Evolutionary conservation across 176 grass and related monocot species (phyloP).

Genomic region (Phoenix roebelenii): DNA sequence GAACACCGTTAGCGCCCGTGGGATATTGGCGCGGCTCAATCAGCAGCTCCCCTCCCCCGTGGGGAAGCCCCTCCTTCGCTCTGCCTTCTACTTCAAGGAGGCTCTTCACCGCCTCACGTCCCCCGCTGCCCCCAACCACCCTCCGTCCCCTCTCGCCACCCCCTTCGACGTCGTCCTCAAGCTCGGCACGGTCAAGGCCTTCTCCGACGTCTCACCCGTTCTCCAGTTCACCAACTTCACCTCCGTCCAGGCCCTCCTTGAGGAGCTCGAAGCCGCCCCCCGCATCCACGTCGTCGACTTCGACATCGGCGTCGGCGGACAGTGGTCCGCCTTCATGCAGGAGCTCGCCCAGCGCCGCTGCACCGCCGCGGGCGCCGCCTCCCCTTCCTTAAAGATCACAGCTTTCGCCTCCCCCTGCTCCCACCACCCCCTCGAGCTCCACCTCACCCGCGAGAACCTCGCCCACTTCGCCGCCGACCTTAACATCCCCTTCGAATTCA

Average conservation of each 20-base stretch:
- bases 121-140: background rate
- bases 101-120: background rate
- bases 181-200: conserved; percentile 51
- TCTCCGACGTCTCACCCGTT: conserved; percentile 41
- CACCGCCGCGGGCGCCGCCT: too few relatives aligned
- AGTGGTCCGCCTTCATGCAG: conserved; percentile 54
- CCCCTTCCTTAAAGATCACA: conserved; percentile 4
- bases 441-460: conserved; percentile 4
- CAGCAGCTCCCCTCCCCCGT: conserved; percentile 21
- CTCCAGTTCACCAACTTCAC: conserved; percentile 55
- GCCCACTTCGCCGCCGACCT: background rate
- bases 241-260: conserved; percentile 39
- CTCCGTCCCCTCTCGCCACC: conserved; percentile 2
- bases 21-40: conserved; percentile 78
- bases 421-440: conserved; percentile 6
- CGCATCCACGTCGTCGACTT: conserved; percentile 44
- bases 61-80: conserved; percentile 5
- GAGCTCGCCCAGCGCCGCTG: too few relatives aligned
- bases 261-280: conserved; percentile 28
- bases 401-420: background rate
- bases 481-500: conserved; percentile 10
- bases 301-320: conserved; percentile 32
- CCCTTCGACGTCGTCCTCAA: conserved; percentile 44
- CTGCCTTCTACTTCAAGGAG: conserved; percentile 7
- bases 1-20: conserved; percentile 30